These are phyloP conservation scores for Calonectria fujianensis DNA, from an alignment of 2,329 filamentous ascomycete species.

Conservation along the genomic window DNA sequence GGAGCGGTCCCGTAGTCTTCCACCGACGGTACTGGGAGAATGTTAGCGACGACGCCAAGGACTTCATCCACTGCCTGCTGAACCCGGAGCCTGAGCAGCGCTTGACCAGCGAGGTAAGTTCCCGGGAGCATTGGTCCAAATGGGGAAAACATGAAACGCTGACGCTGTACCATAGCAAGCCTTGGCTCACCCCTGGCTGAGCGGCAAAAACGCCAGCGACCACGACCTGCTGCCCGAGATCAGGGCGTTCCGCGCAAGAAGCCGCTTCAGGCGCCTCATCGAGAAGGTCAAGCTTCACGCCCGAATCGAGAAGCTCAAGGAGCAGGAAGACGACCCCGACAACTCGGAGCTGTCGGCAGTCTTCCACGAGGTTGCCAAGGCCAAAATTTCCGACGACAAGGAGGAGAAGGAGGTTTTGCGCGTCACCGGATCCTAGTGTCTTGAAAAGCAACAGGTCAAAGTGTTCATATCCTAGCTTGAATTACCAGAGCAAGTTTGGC, in stretches of 20 bases:
- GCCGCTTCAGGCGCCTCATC: constrained; percentile 93
- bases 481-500: too few relatives aligned
- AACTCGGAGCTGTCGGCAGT: constrained; percentile 78
- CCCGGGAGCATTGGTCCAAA: not conserved
- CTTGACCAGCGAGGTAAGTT: constrained; percentile 81
- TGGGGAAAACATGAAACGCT: constrained; percentile 28
- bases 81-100: constrained; percentile 86
- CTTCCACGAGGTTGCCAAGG: constrained; percentile 94
- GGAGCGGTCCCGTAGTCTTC: constrained; percentile 88
- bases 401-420: constrained; percentile 86
- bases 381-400: constrained; percentile 88
- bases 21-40: constrained; percentile 99
- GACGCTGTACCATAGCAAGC: constrained; percentile 74
- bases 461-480: too few relatives aligned
- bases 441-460: not conserved
- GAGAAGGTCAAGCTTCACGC: constrained; percentile 97
- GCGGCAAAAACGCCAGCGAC: constrained; percentile 91
- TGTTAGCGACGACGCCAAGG: constrained; percentile 94
- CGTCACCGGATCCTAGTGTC: constrained; percentile 71
- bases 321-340: constrained; percentile 89
- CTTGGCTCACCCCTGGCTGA: constrained; percentile 90
- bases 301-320: constrained; percentile 94
- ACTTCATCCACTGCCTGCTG: constrained; percentile 90
- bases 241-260: constrained; percentile 92
- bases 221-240: constrained; percentile 99